Conservation (phyloP, 371 early-diverging fungal species). For the Fennellomyces sp. region DNA sequence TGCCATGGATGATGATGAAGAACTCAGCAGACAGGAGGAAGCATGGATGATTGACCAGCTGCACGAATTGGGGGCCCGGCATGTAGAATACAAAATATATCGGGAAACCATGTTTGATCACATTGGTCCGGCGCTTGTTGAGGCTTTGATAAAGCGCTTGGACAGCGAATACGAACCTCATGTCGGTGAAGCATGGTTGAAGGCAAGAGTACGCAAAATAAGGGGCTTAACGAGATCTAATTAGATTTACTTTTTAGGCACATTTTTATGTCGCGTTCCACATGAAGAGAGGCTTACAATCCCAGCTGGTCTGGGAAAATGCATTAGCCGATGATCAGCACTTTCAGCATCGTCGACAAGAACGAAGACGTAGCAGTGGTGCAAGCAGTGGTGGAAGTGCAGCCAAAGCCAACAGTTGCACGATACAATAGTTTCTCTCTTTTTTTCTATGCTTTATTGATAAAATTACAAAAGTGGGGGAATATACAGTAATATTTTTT, state of each 20-base stretch:
- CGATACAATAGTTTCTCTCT: conserved; percentile 1
- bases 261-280: conserved; percentile 36
- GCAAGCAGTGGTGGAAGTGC: not conserved
- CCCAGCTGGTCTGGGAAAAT: conserved; percentile 5
- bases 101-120: conserved; percentile 30
- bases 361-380: not conserved
- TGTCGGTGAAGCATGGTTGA: conserved; percentile 44
- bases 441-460: not conserved
- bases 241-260: conserved; percentile 18
- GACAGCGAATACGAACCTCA: conserved; percentile 37
- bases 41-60: conserved; percentile 4
- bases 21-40: conserved; percentile 2
- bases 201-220: conserved; percentile 24
- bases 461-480: too few species aligned
- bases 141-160: conserved; percentile 37
- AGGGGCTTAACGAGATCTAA: not conserved
- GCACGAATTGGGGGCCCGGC: conserved; percentile 37
- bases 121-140: conserved; percentile 42
- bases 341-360: not conserved
- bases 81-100: conserved; percentile 37
- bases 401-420: conserved; percentile 1
- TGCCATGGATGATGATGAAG: not conserved
- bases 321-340: not conserved
- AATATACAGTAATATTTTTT: not conserved
- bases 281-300: conserved; percentile 22